These are phyloP conservation scores for Polytrichum commune DNA, from an alignment of 225 moss, liverwort and hornwort species.

Conservation along the genomic window DNA sequence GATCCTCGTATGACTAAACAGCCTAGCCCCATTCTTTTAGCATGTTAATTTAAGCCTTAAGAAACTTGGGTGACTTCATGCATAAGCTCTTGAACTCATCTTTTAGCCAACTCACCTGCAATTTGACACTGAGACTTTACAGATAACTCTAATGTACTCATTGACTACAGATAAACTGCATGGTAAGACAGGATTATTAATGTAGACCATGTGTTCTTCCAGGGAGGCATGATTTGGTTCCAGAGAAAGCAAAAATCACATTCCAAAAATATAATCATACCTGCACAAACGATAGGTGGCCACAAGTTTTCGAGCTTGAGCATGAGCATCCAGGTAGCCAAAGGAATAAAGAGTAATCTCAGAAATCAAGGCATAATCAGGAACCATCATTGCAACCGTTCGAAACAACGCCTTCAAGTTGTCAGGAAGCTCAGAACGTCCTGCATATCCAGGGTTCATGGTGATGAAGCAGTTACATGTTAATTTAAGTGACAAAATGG, in stretches of 20 bases:
- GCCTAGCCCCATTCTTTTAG: too few relatives aligned
- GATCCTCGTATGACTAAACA: too few relatives aligned
- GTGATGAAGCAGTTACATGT: slow-evolving; percentile 70
- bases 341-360: slow-evolving; percentile 72
- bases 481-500: slow-evolving; percentile 42
- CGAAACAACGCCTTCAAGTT: slow-evolving; percentile 64
- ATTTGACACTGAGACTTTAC: too few relatives aligned
- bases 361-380: slow-evolving; percentile 68
- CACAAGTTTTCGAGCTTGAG: slow-evolving; percentile 63
- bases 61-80: too few relatives aligned
- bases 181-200: neutral
- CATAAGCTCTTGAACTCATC: too few relatives aligned
- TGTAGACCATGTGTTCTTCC: too few relatives aligned
- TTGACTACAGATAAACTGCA: too few relatives aligned
- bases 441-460: slow-evolving; percentile 74
- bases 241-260: too few relatives aligned
- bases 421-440: slow-evolving; percentile 67
- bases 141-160: too few relatives aligned
- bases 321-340: slow-evolving; percentile 61
- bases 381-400: slow-evolving; percentile 78
- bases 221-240: too few relatives aligned
- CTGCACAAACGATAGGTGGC: slow-evolving; percentile 73
- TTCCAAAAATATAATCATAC: slow-evolving; percentile 14
- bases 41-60: too few relatives aligned
- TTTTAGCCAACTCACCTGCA: too few relatives aligned